Evolutionary conservation across 768 basidiomycete species (phyloP).

Genomic region (Candolleomyces efflorescens): DNA sequence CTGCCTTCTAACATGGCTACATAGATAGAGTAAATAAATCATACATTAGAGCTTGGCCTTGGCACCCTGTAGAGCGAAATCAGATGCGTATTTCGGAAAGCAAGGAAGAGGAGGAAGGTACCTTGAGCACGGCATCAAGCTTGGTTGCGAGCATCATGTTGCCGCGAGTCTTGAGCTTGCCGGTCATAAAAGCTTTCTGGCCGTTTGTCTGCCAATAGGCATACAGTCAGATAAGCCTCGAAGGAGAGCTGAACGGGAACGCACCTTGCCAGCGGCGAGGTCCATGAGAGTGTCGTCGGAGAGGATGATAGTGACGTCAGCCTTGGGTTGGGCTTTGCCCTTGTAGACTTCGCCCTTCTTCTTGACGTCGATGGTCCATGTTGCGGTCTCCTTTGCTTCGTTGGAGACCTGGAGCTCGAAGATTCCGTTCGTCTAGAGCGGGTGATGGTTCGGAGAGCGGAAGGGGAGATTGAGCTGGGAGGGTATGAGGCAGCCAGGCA

Average conservation of each 20-base stretch:
- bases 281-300: conserved; percentile 71
- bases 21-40: too few relatives aligned
- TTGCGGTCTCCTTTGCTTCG: conserved; percentile 59
- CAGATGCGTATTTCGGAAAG: not conserved
- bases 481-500: not conserved
- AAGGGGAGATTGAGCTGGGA: too few relatives aligned
- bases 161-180: conserved; percentile 87
- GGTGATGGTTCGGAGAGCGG: not conserved
- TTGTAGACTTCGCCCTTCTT: conserved; percentile 73
- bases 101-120: conserved; percentile 19
- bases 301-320: conserved; percentile 79
- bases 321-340: conserved; percentile 66
- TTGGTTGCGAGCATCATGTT: conserved; percentile 96
- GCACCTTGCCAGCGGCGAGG: conserved; percentile 70
- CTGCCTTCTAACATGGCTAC: too few relatives aligned
- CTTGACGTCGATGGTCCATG: conserved; percentile 95
- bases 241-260: conserved; percentile 8
- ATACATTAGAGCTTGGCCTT: conserved; percentile 42
- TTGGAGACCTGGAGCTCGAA: conserved; percentile 85
- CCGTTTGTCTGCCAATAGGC: conserved; percentile 59
- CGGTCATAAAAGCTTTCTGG: conserved; percentile 96
- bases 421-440: conserved; percentile 71
- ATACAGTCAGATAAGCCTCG: not conserved
- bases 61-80: conserved; percentile 22
- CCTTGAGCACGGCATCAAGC: conserved; percentile 80